Base-by-base conservation (phyloP, 768 basidiomycete species). In the Agrocybe pediades region DNA sequence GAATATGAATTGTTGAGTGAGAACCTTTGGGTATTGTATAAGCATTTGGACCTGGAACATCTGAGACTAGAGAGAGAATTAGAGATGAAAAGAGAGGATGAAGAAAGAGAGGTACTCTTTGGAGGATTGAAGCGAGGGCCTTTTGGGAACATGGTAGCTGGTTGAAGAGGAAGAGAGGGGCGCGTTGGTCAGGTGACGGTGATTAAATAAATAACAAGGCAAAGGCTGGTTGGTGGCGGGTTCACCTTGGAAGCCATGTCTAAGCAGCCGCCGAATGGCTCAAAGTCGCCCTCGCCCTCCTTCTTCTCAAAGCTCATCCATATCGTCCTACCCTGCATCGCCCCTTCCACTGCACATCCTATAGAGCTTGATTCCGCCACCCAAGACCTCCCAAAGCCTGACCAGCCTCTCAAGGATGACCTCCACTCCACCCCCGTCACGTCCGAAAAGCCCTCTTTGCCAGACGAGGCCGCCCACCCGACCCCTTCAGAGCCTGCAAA, bases 291-390 rank as follows among this genome's bases (percentile, higher is more conserved):
- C 55, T 23, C 54, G 54, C 70, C 74, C 39, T 83, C 85, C 20
- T 78, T 88, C 60, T 68, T 87, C 54, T 78, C 81, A 47, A 83
- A 77, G 65, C 71, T 90, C 53, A 65, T 89, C 47, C 81, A 75
- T 57, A 76, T 80, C 55, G 76, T 90, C 49, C 76, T 89, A 46
- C 88, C 88, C 27, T 90, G 88, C 55, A 70, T 87, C 43, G 74
- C 79, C n/a, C 74, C 83, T 19, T 81, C 77, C 36, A 71, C 77
- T n/a, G 80, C 82, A 52, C 63, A 62, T 33, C 58, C 67, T 43
- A 56, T 78, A 46, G 79, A 84, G 39, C 62, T 74, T 51, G 23
- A 46, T 21, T 48, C 47, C 76, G 76, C 59, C 60, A 54, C n/a
- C 42, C 63, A 53, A 21, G 26, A 43, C 46, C 52, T 47, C 51